Conservation (phyloP, 2,329 filamentous ascomycete species). For the Aspergillus piperis region DNA sequence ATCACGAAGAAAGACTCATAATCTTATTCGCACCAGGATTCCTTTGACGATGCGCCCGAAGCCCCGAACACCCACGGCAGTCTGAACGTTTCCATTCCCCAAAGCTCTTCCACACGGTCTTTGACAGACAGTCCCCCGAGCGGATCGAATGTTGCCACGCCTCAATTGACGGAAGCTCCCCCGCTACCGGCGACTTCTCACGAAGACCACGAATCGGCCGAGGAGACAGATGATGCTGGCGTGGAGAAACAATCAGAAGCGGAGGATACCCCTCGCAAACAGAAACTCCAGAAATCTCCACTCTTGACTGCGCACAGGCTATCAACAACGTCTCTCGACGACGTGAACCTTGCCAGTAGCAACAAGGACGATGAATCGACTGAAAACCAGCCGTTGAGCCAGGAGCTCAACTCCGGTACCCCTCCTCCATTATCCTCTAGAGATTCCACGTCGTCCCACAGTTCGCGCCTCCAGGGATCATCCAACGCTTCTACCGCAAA, state of each 20-base stretch:
- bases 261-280: constrained; percentile 38
- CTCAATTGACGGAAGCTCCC: constrained; percentile 37
- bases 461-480: constrained; percentile 56
- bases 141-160: constrained; percentile 37
- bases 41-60: constrained; percentile 77
- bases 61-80: constrained; percentile 32
- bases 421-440: constrained; percentile 35
- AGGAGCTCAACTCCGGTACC: constrained; percentile 29
- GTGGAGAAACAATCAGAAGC: constrained; percentile 31
- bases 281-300: constrained; percentile 52
- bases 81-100: constrained; percentile 34
- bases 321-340: constrained; percentile 61
- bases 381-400: constrained; percentile 25
- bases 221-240: constrained; percentile 27
- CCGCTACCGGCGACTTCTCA: constrained; percentile 30
- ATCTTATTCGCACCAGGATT: constrained; percentile 56
- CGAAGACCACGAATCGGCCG: constrained; percentile 24
- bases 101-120: constrained; percentile 61
- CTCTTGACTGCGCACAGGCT: constrained; percentile 55
- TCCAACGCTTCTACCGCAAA: constrained; percentile 58
- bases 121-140: constrained; percentile 53
- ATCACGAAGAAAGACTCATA: constrained; percentile 15
- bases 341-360: constrained; percentile 63
- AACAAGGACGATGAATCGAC: constrained; percentile 56
- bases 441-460: constrained; percentile 34